Evolutionary conservation across 768 basidiomycete genomes (phyloP).

Genomic region (Tylopilus felleus): DNA sequence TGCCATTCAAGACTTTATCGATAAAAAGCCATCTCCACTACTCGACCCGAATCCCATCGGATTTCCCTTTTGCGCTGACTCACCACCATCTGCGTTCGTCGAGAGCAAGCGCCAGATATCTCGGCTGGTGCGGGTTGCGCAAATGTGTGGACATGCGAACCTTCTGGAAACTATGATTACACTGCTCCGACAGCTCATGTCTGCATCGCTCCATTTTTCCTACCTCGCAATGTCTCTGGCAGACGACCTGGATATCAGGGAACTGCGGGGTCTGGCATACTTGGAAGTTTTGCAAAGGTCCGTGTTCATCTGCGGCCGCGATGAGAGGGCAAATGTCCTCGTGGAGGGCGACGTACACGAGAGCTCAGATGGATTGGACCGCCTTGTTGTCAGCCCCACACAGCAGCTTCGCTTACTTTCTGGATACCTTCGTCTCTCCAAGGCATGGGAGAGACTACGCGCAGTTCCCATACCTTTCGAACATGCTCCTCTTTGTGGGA

Average conservation of each 20-base stretch:
- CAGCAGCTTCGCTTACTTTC: constrained; percentile 66
- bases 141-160: constrained; percentile 59
- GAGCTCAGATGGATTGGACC: constrained; percentile 38
- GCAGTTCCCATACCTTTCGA: constrained; percentile 56
- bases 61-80: constrained; percentile 19
- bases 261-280: constrained; percentile 63
- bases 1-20: constrained; percentile 66
- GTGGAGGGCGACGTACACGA: constrained; percentile 33
- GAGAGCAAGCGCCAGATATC: constrained; percentile 48
- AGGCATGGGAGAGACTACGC: constrained; percentile 64
- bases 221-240: constrained; percentile 71
- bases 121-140: constrained; percentile 63
- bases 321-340: constrained; percentile 10
- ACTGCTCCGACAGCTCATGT: constrained; percentile 60
- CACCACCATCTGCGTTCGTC: constrained; percentile 35
- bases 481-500: constrained; percentile 59
- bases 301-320: constrained; percentile 25
- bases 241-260: constrained; percentile 62
- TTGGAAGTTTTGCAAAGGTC: constrained; percentile 71
- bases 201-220: constrained; percentile 58
- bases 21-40: constrained; percentile 53
- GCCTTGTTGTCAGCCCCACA: constrained; percentile 49
- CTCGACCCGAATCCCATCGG: constrained; percentile 39
- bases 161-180: constrained; percentile 59
- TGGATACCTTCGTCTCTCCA: constrained; percentile 67